Base-by-base conservation (phyloP, 495 filamentous ascomycete genomes). In the Trichodelitschia bisporula region DNA sequence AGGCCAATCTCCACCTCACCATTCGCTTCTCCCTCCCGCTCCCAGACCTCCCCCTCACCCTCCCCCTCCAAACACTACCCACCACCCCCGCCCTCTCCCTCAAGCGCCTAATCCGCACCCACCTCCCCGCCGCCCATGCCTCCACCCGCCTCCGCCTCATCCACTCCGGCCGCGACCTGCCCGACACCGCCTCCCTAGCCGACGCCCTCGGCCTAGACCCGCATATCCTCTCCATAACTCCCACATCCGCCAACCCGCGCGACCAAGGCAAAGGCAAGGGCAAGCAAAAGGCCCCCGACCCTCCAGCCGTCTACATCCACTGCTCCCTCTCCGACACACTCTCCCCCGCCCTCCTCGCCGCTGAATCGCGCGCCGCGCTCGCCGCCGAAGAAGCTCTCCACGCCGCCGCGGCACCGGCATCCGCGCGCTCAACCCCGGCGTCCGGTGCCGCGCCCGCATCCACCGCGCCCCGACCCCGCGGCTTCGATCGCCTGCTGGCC, bases 21-120 rank as follows among this genome's bases (percentile, higher is more conserved):
- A 69, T 93, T 50, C 78, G 83, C 48, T 93, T 93, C 64, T 73
- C 77, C 28, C 69, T 72, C 34, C 64, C 77, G 2, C 62, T 84
- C 33, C 68, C 80, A 4, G 84, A 93, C 53, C 66, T 92, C 31
- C 64, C 68, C 29, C 62, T 93, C 35, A 66, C 76, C 44, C 62
- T 92, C 50, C 42, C 66, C 29, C 49, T 49, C 12, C 75, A 83
- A 3, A 42, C 56, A 19, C n/a, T n/a, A n/a, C n/a, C n/a, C n/a
- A 61, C 54, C 14, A 84, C 75, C 14, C 75, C 77, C 28, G 61
- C 71, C 33, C 59, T 74, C 27, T 63, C 71, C 1, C 63, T 92
- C 19, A 90, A 83, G 45, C 73, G 70, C 39, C 58, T 73, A 12
- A 79, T 97, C 51, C 78, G 86, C 32, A 44, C 59, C 8, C 60